Percentiles rank a stretch among this genome's conserved stretches.
Conservation (phyloP, 2,329 filamentous ascomycete genomes). For the Sporothrix variecibatus region DNA sequence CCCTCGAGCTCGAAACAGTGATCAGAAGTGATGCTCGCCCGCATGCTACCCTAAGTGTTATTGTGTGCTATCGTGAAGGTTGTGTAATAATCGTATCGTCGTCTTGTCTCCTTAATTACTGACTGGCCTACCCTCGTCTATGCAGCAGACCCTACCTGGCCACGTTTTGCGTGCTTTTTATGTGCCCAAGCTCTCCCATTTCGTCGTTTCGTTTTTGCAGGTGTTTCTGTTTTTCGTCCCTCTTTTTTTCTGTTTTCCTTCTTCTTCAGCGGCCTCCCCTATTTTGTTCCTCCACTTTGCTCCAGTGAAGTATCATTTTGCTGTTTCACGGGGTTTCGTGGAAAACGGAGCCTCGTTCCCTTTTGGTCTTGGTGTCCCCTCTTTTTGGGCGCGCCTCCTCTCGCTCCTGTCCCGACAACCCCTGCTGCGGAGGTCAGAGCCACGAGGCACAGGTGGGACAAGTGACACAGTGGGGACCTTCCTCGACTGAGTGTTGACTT, state of each 20-base stretch:
- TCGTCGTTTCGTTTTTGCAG: not conserved
- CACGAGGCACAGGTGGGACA: slow-evolving; percentile 7
- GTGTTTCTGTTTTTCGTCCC: not conserved
- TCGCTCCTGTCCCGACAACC: not conserved
- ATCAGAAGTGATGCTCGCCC: slow-evolving; percentile 9
- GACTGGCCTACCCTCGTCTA: not conserved
- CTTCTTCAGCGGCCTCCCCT: not conserved
- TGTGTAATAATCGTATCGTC: not conserved
- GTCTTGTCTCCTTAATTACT: not conserved
- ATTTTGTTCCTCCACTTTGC: not conserved
- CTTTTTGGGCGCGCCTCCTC: not conserved
- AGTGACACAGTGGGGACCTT: not conserved
- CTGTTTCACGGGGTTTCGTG: slow-evolving; percentile 20
- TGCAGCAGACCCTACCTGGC: not conserved
- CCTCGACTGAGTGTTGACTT: not conserved
- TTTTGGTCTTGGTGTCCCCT: not conserved
- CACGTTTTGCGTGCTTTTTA: not conserved
- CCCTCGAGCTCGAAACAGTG: slow-evolving; percentile 1
- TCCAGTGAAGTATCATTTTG: not conserved
- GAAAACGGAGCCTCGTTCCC: slow-evolving; percentile 7
- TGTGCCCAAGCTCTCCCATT: not conserved
- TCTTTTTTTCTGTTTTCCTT: not conserved
- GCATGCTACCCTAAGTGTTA: not conserved
- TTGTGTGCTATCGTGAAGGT: not conserved
- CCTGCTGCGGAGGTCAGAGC: slow-evolving; percentile 12